These are phyloP conservation scores for Thielaviopsis euricoi DNA, from an alignment of 2,329 filamentous ascomycete genomes.

Conservation along the genomic window DNA sequence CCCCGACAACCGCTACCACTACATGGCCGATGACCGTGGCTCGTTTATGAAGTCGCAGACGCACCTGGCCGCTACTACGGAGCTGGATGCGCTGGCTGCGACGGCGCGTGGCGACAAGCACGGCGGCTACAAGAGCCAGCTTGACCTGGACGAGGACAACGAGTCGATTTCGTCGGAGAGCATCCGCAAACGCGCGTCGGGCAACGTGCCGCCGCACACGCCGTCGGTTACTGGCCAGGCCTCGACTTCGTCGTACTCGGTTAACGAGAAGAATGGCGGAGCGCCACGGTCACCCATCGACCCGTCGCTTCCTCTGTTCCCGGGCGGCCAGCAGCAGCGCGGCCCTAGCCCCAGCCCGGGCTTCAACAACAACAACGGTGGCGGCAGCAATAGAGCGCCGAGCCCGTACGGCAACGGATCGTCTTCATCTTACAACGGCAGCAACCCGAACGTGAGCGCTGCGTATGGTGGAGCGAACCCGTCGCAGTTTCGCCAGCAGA, in stretches of 20 bases:
- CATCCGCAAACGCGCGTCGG: conserved; percentile 14
- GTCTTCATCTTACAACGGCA: conserved; percentile 18
- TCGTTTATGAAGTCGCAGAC: conserved; percentile 97
- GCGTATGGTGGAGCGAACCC: conserved; percentile 21
- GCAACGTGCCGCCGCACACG: conserved; percentile 20
- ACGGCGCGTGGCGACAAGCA: conserved; percentile 73
- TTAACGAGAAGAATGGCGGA: conserved; percentile 12
- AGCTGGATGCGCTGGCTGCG: conserved; percentile 76
- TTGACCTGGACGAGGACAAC: conserved; percentile 24
- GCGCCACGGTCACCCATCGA: conserved; percentile 24
- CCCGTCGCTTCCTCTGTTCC: conserved; percentile 28
- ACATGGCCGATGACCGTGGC: conserved; percentile 88
- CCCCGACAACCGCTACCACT: conserved; percentile 85
- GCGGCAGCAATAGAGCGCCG: conserved; percentile 19
- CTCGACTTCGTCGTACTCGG: conserved; percentile 14
- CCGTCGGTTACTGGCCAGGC: conserved; percentile 17
- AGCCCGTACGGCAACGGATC: conserved; percentile 20
- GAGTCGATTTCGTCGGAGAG: conserved; percentile 24
- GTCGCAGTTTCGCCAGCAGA: conserved; percentile 19
- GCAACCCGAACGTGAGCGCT: conserved; percentile 13
- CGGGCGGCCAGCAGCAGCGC: conserved; percentile 19
- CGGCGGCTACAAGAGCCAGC: conserved; percentile 25
- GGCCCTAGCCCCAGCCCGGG: conserved; percentile 20
- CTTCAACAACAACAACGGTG: conserved; percentile 13
- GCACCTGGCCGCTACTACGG: conserved; percentile 58